phyloP scores from a whole-genome alignment of 805 yeast species.

The Schwanniomyces sp. region DNA sequence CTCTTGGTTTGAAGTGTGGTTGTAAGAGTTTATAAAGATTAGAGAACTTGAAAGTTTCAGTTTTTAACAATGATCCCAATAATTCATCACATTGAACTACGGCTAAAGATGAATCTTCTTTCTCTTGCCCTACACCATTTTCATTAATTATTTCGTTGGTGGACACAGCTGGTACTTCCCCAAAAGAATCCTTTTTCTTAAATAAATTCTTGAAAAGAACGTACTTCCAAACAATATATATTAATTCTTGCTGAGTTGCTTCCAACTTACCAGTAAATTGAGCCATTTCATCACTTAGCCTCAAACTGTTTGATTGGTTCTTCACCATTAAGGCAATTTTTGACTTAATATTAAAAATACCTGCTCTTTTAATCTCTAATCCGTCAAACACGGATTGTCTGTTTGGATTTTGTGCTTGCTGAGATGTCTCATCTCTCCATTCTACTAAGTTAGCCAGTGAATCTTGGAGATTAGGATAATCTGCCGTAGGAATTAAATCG shows the following conservation, averaged over 20 bases:
- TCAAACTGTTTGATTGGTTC: constrained; percentile 66
- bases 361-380: constrained; percentile 79
- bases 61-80: constrained; percentile 45
- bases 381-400: constrained; percentile 65
- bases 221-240: constrained; percentile 79
- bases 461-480: constrained; percentile 34
- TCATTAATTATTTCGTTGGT: constrained; percentile 18
- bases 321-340: constrained; percentile 74
- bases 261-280: constrained; percentile 73
- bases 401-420: constrained; percentile 11
- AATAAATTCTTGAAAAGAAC: constrained; percentile 63
- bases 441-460: constrained; percentile 57
- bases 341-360: constrained; percentile 55
- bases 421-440: constrained; percentile 74
- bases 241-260: constrained; percentile 83
- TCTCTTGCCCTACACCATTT: constrained; percentile 15
- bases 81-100: constrained; percentile 44
- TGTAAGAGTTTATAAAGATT: constrained; percentile 69
- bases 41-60: constrained; percentile 61
- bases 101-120: constrained; percentile 32
- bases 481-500: constrained; percentile 55
- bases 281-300: constrained; percentile 63
- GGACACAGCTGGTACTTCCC: constrained; percentile 40
- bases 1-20: constrained; percentile 73
- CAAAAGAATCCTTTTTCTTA: constrained; percentile 24